Evolutionary conservation across 345 rosid genomes (phyloP).

Genomic region (Pelargonium nanum): DNA sequence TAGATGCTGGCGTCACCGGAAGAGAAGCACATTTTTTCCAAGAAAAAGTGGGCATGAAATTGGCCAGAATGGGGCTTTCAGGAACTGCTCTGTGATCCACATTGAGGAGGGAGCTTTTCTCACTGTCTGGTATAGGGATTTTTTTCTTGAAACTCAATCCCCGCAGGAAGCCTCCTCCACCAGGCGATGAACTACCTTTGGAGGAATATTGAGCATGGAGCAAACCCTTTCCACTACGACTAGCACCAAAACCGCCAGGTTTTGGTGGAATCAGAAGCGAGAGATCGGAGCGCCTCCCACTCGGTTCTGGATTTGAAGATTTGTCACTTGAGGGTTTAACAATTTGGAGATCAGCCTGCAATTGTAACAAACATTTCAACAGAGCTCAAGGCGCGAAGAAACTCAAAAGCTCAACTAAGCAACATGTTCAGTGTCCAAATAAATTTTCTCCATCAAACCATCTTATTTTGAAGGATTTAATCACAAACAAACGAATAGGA

Average conservation of each 20-base stretch:
- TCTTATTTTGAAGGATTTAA: background rate
- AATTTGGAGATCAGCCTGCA: conserved; percentile 32
- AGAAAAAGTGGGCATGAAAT: conserved; percentile 31
- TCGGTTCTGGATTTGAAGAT: conserved; percentile 32
- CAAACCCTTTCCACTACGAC: conserved; percentile 37
- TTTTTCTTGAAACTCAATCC: conserved; percentile 69
- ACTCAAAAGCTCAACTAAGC: background rate
- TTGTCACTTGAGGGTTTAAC: conserved; percentile 27
- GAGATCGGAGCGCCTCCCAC: conserved; percentile 49
- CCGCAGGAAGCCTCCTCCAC: conserved; percentile 59
- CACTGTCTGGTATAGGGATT: conserved; percentile 33
- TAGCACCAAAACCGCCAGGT: conserved; percentile 36
- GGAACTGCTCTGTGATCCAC: conserved; percentile 33
- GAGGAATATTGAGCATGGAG: conserved; percentile 42
- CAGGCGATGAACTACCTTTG: conserved; percentile 47
- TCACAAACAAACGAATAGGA: no score
- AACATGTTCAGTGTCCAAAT: background rate
- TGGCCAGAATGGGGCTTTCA: conserved; percentile 33
- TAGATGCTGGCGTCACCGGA: conserved; percentile 56
- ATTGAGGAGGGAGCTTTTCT: conserved; percentile 58
- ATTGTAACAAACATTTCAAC: background rate
- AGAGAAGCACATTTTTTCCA: conserved; percentile 75
- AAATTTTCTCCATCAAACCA: no score
- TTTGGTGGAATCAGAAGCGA: conserved; percentile 70
- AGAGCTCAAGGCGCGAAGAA: background rate